Evolutionary conservation across 140 eudicot species (phyloP).

Genomic region (Erigeron philadelphicus): DNA sequence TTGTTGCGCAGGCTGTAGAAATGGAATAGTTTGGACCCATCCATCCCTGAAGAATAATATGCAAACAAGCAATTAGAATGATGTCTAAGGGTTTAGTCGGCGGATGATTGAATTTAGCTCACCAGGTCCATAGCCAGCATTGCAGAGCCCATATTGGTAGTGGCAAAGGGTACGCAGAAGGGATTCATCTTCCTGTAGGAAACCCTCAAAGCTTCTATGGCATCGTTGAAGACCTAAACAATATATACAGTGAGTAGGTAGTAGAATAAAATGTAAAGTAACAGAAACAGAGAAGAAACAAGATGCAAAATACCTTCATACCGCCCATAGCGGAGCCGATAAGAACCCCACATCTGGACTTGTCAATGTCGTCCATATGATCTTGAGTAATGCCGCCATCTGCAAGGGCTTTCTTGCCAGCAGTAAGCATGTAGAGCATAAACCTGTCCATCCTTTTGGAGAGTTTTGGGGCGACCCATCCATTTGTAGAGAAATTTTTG

Average conservation of each 20-base stretch:
- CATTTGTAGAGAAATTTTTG: conserved; percentile 74
- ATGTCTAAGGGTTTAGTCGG: background rate
- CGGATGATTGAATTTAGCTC: background rate
- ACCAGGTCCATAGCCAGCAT: conserved; percentile 89
- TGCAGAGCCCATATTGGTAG: conserved; percentile 90
- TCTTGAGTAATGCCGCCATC: conserved; percentile 70
- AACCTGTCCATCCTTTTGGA: conserved; percentile 92
- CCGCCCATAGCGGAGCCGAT: conserved; percentile 98
- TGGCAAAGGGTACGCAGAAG: conserved; percentile 87
- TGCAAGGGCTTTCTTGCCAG: conserved; percentile 94
- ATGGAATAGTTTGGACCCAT: conserved; percentile 95
- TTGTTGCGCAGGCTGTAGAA: conserved; percentile 82
- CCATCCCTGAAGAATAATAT: conserved; percentile 55
- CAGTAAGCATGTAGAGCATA: conserved; percentile 96
- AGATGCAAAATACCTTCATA: conserved; percentile 53
- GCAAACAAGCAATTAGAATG: background rate
- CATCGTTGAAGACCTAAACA: conserved; percentile 69
- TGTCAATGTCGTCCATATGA: conserved; percentile 54
- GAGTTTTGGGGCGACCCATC: conserved; percentile 91
- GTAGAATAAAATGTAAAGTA: background rate
- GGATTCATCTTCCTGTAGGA: conserved; percentile 90
- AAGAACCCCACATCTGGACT: conserved; percentile 75
- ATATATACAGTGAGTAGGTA: background rate
- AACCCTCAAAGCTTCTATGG: conserved; percentile 77
- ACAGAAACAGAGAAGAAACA: background rate